phyloP scores from a whole-genome alignment of 2,329 filamentous ascomycete species.

The Pseudogymnoascus sp. region DNA sequence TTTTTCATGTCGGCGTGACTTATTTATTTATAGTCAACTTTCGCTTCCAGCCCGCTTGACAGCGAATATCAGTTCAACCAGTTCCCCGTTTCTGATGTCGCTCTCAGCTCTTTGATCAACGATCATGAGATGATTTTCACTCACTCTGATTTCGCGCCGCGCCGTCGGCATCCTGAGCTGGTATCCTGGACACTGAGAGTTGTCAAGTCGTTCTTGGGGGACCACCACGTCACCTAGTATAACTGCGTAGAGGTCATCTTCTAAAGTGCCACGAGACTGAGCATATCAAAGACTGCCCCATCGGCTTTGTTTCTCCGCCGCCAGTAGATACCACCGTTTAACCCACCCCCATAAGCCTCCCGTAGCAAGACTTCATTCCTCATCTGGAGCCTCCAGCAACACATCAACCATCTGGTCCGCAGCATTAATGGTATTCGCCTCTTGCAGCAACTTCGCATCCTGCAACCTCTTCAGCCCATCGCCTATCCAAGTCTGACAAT shows the following conservation, averaged over 20 bases:
- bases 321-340: neutral
- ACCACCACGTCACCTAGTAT: neutral
- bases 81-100: constrained; percentile 9
- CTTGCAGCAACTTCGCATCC: neutral
- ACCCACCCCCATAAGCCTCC: neutral
- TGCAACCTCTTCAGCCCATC: constrained; percentile 4
- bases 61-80: constrained; percentile 16
- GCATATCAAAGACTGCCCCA: constrained; percentile 5
- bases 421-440: neutral
- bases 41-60: constrained; percentile 13
- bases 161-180: neutral
- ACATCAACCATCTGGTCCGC: constrained; percentile 11
- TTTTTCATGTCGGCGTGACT: neutral
- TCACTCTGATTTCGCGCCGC: neutral
- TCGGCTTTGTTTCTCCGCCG: constrained; percentile 4
- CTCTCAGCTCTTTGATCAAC: constrained; percentile 24
- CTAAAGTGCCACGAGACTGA: neutral
- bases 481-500: constrained; percentile 12
- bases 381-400: constrained; percentile 10
- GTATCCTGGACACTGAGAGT: neutral
- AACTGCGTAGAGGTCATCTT: constrained; percentile 10
- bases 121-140: constrained; percentile 16
- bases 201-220: neutral
- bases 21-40: neutral
- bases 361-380: constrained; percentile 4